Evolutionary conservation across 2,329 filamentous ascomycete species (phyloP).

Genomic region (Gaeumannomyces sp.): DNA sequence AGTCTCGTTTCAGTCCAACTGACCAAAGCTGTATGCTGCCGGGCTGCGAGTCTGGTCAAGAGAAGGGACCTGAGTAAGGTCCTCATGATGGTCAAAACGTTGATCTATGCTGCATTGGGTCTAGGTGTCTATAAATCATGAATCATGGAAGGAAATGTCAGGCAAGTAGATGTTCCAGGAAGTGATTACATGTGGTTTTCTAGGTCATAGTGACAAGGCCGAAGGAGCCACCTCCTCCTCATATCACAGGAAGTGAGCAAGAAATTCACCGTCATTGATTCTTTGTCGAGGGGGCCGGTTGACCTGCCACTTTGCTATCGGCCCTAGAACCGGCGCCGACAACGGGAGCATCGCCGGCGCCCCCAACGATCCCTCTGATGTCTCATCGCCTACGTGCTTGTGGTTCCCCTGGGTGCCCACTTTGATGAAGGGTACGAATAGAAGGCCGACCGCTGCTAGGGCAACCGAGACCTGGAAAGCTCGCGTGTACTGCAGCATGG

Average conservation of each 20-base stretch:
- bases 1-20: neutral
- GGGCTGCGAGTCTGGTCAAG: neutral
- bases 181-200: neutral
- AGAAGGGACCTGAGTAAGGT: neutral
- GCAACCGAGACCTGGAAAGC: constrained; percentile 44
- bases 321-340: neutral
- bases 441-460: constrained; percentile 34
- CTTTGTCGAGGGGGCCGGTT: neutral
- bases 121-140: neutral
- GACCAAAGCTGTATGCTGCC: no score
- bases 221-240: neutral
- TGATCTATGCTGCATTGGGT: neutral
- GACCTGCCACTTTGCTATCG: no score
- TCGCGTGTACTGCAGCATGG: constrained; percentile 42
- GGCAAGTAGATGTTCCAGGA: neutral
- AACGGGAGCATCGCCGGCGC: neutral
- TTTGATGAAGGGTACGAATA: constrained; percentile 45
- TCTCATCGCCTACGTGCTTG: constrained; percentile 1
- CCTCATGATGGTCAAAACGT: neutral
- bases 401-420: constrained; percentile 45
- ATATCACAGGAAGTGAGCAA: neutral
- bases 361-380: neutral
- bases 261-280: neutral
- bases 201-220: neutral
- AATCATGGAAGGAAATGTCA: neutral